phyloP scores from a whole-genome alignment of 108 stramenopile genomes.

The Skeletonema grethae region DNA sequence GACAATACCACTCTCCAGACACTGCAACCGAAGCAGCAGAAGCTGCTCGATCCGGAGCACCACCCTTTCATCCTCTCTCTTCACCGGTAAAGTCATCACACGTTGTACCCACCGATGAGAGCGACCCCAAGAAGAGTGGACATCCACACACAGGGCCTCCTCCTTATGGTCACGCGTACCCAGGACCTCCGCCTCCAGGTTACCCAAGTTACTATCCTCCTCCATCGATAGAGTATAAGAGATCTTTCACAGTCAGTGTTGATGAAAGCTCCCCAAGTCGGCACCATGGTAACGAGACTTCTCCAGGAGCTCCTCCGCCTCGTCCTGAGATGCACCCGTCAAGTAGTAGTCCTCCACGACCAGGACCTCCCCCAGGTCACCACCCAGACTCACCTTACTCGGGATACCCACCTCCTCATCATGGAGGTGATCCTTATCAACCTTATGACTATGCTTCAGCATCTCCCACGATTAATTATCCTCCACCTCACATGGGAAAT shows the following conservation, averaged over 20 bases:
- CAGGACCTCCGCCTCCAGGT: slow-evolving; percentile 6
- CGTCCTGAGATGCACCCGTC: neutral
- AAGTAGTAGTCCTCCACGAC: neutral
- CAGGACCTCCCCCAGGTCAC: slow-evolving; percentile 2
- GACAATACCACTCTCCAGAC: slow-evolving; percentile 10
- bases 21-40: neutral
- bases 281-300: neutral
- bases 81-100: slow-evolving; percentile 3
- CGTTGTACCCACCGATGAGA: slow-evolving; percentile 4
- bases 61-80: slow-evolving; percentile 11
- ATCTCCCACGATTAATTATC: slow-evolving; percentile 5
- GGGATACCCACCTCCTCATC: slow-evolving; percentile 1
- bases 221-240: neutral
- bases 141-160: neutral
- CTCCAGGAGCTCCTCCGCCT: slow-evolving; percentile 1
- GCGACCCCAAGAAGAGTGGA: slow-evolving; percentile 1
- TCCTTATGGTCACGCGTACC: neutral
- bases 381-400: neutral
- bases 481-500: neutral
- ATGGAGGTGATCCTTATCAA: slow-evolving; percentile 6
- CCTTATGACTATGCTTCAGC: slow-evolving; percentile 12
- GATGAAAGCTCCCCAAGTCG: slow-evolving; percentile 12
- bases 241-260: slow-evolving; percentile 1
- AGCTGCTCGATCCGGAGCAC: slow-evolving; percentile 1
- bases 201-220: slow-evolving; percentile 6